Conservation (phyloP, 768 basidiomycete species). For the Crassisporium funariophilum region DNA sequence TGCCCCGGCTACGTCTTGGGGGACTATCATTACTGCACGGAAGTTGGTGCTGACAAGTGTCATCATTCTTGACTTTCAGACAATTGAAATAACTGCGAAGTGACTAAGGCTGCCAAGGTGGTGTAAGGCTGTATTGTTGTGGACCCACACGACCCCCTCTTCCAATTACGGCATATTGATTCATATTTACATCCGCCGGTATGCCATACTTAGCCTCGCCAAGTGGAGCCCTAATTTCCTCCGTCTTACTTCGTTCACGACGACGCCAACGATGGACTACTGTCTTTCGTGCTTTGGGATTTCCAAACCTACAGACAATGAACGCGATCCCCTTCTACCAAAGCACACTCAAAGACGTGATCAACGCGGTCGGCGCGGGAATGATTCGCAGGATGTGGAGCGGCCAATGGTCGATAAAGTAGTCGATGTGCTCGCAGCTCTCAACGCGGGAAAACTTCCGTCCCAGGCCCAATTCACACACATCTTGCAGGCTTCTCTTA, state of each 20-base stretch:
- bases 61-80: no score
- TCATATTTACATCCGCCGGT: constrained; percentile 6
- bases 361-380: not conserved
- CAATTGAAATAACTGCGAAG: no score
- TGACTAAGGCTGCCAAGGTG: no score
- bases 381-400: not conserved
- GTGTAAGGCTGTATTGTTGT: not conserved
- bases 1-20: no score
- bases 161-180: not conserved
- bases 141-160: not conserved
- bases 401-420: constrained; percentile 29
- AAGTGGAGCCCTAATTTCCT: constrained; percentile 4
- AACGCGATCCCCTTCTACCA: constrained; percentile 21
- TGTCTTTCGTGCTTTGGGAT: constrained; percentile 22
- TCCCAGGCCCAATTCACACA: constrained; percentile 36
- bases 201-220: no score
- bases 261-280: constrained; percentile 16
- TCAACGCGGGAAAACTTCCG: constrained; percentile 42
- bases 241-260: constrained; percentile 2
- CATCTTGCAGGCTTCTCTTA: constrained; percentile 26
- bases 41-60: no score
- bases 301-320: constrained; percentile 11
- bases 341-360: constrained; percentile 6
- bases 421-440: constrained; percentile 35
- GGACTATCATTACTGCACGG: no score